phyloP scores from a whole-genome alignment of 352 stramenopile species.

The Pythium pyrilobum region DNA sequence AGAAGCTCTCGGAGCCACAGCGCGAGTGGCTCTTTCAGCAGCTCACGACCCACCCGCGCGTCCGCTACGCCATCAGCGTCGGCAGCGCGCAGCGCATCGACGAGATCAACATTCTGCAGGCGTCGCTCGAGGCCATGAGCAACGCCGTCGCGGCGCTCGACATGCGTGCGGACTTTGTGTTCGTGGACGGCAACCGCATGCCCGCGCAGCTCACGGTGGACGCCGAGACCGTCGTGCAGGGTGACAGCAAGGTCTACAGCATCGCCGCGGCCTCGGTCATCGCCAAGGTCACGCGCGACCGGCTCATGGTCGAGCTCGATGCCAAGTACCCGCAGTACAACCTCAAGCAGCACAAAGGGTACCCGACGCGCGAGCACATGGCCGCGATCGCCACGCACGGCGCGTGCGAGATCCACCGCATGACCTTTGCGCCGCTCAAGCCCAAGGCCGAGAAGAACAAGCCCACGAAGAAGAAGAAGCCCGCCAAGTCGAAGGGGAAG shows the following conservation, averaged over 20 bases:
- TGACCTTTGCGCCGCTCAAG: constrained; percentile 96
- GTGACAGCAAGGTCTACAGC: constrained; percentile 93
- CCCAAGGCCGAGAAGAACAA: constrained; percentile 32
- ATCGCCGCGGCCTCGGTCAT: constrained; percentile 98
- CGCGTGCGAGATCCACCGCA: constrained; percentile 92
- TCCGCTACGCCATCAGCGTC: constrained; percentile 87
- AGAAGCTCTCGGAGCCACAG: constrained; percentile 93
- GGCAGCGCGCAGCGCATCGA: constrained; percentile 90
- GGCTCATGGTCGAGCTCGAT: constrained; percentile 96
- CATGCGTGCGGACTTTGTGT: constrained; percentile 64
- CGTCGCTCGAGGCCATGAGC: constrained; percentile 94
- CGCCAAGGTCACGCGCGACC: constrained; percentile 97
- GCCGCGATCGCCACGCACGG: constrained; percentile 84
- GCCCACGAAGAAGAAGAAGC: constrained; percentile 2
- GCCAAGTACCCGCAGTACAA: constrained; percentile 91
- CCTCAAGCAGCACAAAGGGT: constrained; percentile 97
- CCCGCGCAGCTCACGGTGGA: constrained; percentile 82
- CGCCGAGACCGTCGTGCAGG: constrained; percentile 93
- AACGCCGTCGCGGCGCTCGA: constrained; percentile 73
- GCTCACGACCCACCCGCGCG: constrained; percentile 66
- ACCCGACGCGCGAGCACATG: constrained; percentile 93
- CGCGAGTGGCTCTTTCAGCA: constrained; percentile 89
- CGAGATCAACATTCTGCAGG: constrained; percentile 99
- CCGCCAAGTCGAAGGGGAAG: no score
- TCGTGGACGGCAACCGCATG: constrained; percentile 96